Percentiles rank a stretch among this genome's conserved stretches.
phyloP scores from a whole-genome alignment of 2,329 filamentous ascomycete species.

The Calycina herbarum region DNA sequence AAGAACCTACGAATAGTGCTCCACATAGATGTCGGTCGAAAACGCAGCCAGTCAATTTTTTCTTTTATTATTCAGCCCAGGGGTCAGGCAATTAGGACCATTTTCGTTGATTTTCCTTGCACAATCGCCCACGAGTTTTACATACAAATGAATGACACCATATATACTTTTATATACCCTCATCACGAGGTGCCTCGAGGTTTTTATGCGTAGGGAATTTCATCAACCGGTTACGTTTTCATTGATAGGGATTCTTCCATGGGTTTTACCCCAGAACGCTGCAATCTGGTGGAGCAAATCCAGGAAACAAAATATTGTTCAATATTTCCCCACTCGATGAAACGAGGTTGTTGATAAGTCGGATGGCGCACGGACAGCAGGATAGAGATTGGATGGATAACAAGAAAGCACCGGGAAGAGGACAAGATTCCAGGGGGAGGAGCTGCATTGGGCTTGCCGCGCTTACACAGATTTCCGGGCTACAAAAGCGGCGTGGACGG shows the following conservation, averaged over 20 bases:
- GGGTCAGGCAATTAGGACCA: too few relatives aligned
- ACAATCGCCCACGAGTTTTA: too few relatives aligned
- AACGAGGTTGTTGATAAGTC: conserved; percentile 2
- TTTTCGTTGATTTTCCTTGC: too few relatives aligned
- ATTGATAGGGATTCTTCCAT: background rate
- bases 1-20: too few relatives aligned
- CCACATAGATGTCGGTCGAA: too few relatives aligned
- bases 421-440: conserved; percentile 2
- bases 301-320: background rate
- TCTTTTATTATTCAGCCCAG: too few relatives aligned
- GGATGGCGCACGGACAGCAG: conserved; percentile 7
- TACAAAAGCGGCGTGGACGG: conserved; percentile 25
- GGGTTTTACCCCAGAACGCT: background rate
- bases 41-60: too few relatives aligned
- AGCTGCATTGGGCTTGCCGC: conserved; percentile 22
- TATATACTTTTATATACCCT: too few relatives aligned
- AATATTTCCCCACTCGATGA: conserved; percentile 6
- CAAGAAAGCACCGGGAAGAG: conserved; percentile 3
- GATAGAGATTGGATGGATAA: background rate
- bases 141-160: too few relatives aligned
- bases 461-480: conserved; percentile 5
- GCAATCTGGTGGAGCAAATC: background rate
- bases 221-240: background rate
- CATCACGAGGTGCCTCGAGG: background rate
- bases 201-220: background rate